These are phyloP conservation scores for Ceratocystis smalleyi DNA, from an alignment of 2,329 filamentous ascomycete genomes.

Conservation along the genomic window DNA sequence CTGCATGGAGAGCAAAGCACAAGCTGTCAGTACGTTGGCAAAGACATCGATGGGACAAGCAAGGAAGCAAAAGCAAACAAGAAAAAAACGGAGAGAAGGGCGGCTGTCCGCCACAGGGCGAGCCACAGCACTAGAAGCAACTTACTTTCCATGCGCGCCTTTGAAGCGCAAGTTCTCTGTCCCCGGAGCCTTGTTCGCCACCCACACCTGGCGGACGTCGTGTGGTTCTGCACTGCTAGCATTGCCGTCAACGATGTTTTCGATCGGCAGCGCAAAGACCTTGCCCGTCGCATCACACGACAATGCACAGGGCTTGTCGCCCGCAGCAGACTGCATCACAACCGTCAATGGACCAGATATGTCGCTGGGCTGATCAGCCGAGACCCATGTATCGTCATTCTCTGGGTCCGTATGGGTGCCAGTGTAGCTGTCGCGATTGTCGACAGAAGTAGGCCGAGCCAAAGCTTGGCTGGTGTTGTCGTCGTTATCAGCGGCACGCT, in stretches of 20 bases:
- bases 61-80: background rate
- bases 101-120: too few relatives aligned
- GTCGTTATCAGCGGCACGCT: constrained; percentile 34
- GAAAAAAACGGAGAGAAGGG: too few relatives aligned
- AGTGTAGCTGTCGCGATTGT: constrained; percentile 17
- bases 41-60: background rate
- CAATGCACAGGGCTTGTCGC: constrained; percentile 55
- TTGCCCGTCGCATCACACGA: constrained; percentile 76
- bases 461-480: constrained; percentile 10
- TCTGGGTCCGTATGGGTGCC: constrained; percentile 23
- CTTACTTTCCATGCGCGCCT: constrained; percentile 69
- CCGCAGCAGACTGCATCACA: constrained; percentile 47
- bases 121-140: background rate
- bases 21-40: constrained; percentile 3
- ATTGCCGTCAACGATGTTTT: constrained; percentile 78
- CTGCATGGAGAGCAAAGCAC: constrained; percentile 28
- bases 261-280: constrained; percentile 65
- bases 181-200: constrained; percentile 69
- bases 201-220: constrained; percentile 90
- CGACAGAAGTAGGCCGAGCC: background rate
- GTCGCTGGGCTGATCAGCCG: constrained; percentile 58
- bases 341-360: constrained; percentile 70
- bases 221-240: constrained; percentile 80
- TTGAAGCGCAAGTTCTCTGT: constrained; percentile 76
- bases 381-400: constrained; percentile 82